A percentile compares a stretch with the other conserved stretches of the same genome.
Evolutionary conservation across 768 basidiomycete genomes (phyloP).

Genomic region (Lactarius tabidus): DNA sequence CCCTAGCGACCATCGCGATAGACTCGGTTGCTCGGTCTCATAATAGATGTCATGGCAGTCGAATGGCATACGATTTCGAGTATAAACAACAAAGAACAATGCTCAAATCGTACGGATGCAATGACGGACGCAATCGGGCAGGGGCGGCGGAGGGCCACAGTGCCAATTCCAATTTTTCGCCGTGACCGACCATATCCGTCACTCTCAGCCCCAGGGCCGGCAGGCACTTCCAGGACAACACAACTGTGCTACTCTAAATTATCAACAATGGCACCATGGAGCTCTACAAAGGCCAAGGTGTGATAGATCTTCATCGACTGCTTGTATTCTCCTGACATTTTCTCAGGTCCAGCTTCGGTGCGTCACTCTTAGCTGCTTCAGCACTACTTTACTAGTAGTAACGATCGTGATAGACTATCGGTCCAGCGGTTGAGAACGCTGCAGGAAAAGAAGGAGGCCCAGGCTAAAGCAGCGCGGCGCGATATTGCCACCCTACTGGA

Average conservation of each 20-base stretch:
- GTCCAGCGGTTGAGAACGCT: slow-evolving; percentile 81
- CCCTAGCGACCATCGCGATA: slow-evolving; percentile 19
- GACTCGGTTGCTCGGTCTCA: neutral
- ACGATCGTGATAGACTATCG: slow-evolving; percentile 51
- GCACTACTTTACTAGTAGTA: neutral
- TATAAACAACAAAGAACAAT: neutral
- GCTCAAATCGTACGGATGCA: neutral
- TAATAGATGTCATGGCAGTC: neutral
- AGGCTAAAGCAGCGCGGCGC: slow-evolving; percentile 66
- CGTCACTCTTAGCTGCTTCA: slow-evolving; percentile 18
- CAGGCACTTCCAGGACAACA: neutral
- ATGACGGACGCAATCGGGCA: neutral
- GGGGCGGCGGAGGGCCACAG: neutral
- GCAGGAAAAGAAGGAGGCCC: slow-evolving; percentile 90
- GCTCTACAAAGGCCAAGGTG: slow-evolving; percentile 58
- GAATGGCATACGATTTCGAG: neutral
- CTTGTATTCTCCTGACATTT: slow-evolving; percentile 1
- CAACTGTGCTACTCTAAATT: neutral
- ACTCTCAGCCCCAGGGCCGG: neutral
- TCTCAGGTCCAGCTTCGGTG: slow-evolving; percentile 48
- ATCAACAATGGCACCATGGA: slow-evolving; percentile 50
- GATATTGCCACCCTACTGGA: slow-evolving; percentile 82
- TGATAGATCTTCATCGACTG: neutral
- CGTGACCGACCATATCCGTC: neutral
- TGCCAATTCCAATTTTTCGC: no score